Evolutionary conservation across 129 eudicot genomes (phyloP).

Genomic region (Ambrosia trifida): DNA sequence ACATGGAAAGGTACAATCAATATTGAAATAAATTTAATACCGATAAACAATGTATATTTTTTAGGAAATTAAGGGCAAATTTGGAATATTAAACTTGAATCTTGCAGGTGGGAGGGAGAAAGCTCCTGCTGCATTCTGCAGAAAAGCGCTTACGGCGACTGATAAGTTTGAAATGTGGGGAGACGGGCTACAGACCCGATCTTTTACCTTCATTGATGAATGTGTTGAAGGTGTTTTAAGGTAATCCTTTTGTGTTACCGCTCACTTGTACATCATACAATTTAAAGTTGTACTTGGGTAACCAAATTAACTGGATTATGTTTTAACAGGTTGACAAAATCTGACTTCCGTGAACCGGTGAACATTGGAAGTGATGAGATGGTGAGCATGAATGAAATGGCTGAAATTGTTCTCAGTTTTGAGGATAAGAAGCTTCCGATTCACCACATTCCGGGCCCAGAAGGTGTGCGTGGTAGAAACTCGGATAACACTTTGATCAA

Average conservation of each 20-base stretch:
- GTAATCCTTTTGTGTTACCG: conserved; percentile 34
- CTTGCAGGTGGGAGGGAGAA: conserved; percentile 91
- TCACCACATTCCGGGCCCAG: conserved; percentile 98
- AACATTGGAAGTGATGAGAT: conserved; percentile 98
- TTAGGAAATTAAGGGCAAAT: background rate
- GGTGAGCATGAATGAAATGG: conserved; percentile 99
- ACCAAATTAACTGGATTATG: background rate
- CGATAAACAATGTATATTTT: background rate
- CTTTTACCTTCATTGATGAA: conserved; percentile 98
- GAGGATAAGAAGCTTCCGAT: conserved; percentile 88
- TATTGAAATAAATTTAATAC: background rate
- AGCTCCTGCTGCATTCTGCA: conserved; percentile 97
- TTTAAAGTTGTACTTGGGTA: background rate
- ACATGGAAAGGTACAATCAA: conserved; percentile 86
- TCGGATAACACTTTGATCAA: conserved; percentile 93
- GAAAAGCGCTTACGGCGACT: conserved; percentile 74
- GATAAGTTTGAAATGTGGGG: conserved; percentile 99
- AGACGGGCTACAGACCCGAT: conserved; percentile 93
- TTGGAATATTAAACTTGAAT: background rate
- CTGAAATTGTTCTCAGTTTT: conserved; percentile 82
- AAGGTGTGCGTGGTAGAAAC: conserved; percentile 98
- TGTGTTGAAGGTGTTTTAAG: conserved; percentile 99
- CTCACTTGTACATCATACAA: background rate
- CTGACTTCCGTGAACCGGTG: conserved; percentile 93
- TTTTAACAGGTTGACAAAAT: conserved; percentile 71